Base-by-base conservation (phyloP, 2,329 filamentous ascomycete species). In the Teratosphaeria nubilosa region DNA sequence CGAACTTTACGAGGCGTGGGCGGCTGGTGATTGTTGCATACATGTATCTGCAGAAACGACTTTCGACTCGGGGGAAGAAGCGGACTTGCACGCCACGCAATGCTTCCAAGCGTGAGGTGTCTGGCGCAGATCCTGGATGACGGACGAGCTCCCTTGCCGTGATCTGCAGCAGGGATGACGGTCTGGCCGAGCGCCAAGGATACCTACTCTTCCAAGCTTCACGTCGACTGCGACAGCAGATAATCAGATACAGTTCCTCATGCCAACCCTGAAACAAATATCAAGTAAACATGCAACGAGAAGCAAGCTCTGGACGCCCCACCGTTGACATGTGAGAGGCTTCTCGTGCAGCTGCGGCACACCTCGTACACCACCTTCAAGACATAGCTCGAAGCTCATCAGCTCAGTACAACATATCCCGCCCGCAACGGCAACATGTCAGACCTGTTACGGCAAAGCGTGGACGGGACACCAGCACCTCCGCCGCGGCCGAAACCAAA, bases 371-470 rank as follows among this genome's bases (percentile, higher is more conserved):
- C 41, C 41, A n/a, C n/a, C 41, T 27, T 3, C 27, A 27, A 7
- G 41, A 16, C 9, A 48, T 20, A 20, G 41, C 41, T 41, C n/a
- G 41, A 48, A 20, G 20, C n/a, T 48, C n/a, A n/a, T 48, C 41
- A 10, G 10, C 9, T 16, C 41, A 22, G 41, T n/a, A 22, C 41
- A 22, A 11, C 1, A 48, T 0, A 48, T 48, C 41, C 20, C 41
- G 41, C 20, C 41, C 16, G n/a, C 41, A 5, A 16, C 20, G 34
- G 11, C 55, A 64, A 59, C 57, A 70, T 68, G 67, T 68, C 67
- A 30, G 63, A 67, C 56, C 62, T 67, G 54, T 63, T 68, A 13
- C 60, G 64, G 56, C 62, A 64, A 55, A 65, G 58, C 58, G 59
- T 60, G 25, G 56, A 64, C 25, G 54, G 55, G 41, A 37, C 55